Evolutionary conservation across 2,329 filamentous ascomycete genomes (phyloP).

Genomic region (Botrytis medusae): DNA sequence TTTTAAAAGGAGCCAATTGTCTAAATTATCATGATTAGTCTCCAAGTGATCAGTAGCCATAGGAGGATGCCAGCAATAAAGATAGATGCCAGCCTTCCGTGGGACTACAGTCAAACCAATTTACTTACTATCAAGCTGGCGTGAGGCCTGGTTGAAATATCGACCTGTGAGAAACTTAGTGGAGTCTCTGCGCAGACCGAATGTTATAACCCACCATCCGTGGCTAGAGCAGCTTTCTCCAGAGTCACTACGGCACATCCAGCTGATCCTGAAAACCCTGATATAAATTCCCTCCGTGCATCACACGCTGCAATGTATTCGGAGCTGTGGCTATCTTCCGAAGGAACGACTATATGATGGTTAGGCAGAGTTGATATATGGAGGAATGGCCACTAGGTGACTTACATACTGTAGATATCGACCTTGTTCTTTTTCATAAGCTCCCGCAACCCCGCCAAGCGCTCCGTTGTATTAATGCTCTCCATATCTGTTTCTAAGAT

Average conservation of each 20-base stretch:
- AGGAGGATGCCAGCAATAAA: neutral
- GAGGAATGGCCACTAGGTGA: constrained; percentile 27
- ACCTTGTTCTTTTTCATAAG: constrained; percentile 86
- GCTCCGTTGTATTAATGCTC: constrained; percentile 73
- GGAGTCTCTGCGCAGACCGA: neutral
- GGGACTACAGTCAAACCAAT: neutral
- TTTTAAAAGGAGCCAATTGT: constrained; percentile 88
- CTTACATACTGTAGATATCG: constrained; percentile 81
- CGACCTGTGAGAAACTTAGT: constrained; percentile 49
- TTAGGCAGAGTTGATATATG: constrained; percentile 27
- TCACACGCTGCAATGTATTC: constrained; percentile 98
- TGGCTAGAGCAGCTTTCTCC: constrained; percentile 85
- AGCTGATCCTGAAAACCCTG: constrained; percentile 91
- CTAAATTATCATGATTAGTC: constrained; percentile 21
- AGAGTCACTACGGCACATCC: constrained; percentile 87
- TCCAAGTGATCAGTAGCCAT: neutral
- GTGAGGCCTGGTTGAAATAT: constrained; percentile 95
- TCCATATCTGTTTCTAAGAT: constrained; percentile 57
- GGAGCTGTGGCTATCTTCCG: constrained; percentile 95
- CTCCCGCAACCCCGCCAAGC: constrained; percentile 72
- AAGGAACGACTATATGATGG: constrained; percentile 74
- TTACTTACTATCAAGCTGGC: constrained; percentile 70
- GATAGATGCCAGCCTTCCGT: neutral
- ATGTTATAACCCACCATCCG: constrained; percentile 58
- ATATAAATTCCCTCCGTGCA: constrained; percentile 85